Evolutionary conservation across 495 filamentous ascomycete species (phyloP).

Genomic region (Sporormia fimetaria): DNA sequence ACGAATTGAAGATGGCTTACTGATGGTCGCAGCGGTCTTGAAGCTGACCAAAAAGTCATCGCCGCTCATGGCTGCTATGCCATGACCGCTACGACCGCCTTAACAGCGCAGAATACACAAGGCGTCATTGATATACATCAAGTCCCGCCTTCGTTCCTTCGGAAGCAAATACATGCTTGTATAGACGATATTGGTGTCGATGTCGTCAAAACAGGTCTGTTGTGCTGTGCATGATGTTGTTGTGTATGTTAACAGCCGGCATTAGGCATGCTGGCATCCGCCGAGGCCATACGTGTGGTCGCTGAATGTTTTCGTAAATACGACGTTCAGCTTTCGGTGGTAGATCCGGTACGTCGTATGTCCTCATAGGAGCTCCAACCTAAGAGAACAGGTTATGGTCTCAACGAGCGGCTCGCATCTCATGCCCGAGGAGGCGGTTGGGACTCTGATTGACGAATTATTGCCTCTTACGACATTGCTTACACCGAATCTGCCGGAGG

Average conservation of each 20-base stretch:
- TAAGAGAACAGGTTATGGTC: conserved; percentile 64
- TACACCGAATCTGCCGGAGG: conserved; percentile 90
- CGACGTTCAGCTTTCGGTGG: conserved; percentile 50
- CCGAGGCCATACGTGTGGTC: conserved; percentile 62
- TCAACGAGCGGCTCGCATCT: conserved; percentile 74
- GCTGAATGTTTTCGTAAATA: conserved; percentile 53
- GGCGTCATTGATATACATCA: conserved; percentile 75
- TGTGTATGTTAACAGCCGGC: background rate
- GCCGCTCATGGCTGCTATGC: conserved; percentile 87
- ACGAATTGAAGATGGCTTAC: conserved; percentile 11
- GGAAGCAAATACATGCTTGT: conserved; percentile 72
- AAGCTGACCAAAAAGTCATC: conserved; percentile 92
- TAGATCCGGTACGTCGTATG: conserved; percentile 61
- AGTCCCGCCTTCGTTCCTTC: conserved; percentile 64
- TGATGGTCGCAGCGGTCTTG: conserved; percentile 57
- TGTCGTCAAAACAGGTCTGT: conserved; percentile 76
- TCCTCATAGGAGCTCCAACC: background rate
- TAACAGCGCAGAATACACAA: conserved; percentile 88
- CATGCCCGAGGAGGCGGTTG: conserved; percentile 57
- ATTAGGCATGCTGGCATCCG: conserved; percentile 91
- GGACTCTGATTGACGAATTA: conserved; percentile 50
- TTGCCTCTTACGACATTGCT: conserved; percentile 70
- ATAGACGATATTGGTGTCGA: conserved; percentile 76
- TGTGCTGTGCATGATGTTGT: background rate
- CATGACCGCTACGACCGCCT: conserved; percentile 89